Base-by-base conservation (phyloP, 148 eudicot genomes). In the Euryodendron excelsum region DNA sequence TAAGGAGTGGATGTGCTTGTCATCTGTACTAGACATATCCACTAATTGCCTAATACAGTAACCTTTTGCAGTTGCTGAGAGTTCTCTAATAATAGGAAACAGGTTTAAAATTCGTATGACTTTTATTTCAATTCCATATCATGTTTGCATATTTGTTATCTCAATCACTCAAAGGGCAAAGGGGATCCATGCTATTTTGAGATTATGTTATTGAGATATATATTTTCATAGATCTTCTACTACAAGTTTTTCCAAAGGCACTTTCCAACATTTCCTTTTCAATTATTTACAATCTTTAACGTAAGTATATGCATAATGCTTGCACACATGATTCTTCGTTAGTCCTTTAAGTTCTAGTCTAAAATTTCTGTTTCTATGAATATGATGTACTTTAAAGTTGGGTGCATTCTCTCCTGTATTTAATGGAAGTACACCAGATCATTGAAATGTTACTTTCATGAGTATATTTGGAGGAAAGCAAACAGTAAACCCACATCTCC, bases 391-490 rank as follows among this genome's bases (percentile, higher is more conserved):
- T 41, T 25, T n/a, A 39, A 69, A 44, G n/a, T 69, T 27, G 13
- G 27, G 5, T 45, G 52, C 13, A 25, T 20, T 21, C 37, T 69
- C 18, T 69, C 53, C 11, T 44, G 27, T 39, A 69, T 31, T n/a
- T 69, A 44, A 44, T 41, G 72, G 53, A 69, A 39, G 52, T 11
- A 23, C 27, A 15, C 71, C 48, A 37, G 14, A 10, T 67, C 20
- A 69, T 45, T 47, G 34, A 45, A 69, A 69, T 36, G 70, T 69
- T 13, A 25, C 56, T 45, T 44, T 45, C 55, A 12, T 25, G n/a
- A 69, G n/a, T 69, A 69, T 27, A 47, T 36, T n/a, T n/a, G n/a
- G n/a, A n/a, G n/a, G n/a, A 36, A 69, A 69, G 55, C 23, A 36
- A 69, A 69, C n/a, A 45, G 8, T 44, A 28, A 25, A 45, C 45